phyloP scores from a whole-genome alignment of 2,329 filamentous ascomycete genomes.

The Colletotrichum eremochloae region DNA sequence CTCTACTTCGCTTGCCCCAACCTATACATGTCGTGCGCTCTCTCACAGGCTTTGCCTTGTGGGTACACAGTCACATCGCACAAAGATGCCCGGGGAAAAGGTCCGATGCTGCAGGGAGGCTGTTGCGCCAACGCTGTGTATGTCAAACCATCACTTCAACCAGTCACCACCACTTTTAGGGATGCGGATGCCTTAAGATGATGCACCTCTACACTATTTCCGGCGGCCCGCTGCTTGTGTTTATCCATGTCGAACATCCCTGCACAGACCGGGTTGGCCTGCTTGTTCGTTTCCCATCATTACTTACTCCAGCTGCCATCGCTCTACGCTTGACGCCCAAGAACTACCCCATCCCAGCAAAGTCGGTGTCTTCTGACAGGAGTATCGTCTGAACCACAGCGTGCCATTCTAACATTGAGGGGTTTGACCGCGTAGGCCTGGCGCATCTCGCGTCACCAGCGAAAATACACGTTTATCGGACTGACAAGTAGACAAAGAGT shows the following conservation, averaged over 20 bases:
- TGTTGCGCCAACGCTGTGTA: constrained; percentile 33
- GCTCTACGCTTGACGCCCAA: constrained; percentile 4
- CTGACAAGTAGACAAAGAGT: background rate
- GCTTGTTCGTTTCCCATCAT: constrained; percentile 17
- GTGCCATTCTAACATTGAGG: constrained; percentile 17
- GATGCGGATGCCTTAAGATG: background rate
- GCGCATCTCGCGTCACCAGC: constrained; percentile 38
- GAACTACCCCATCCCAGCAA: constrained; percentile 28
- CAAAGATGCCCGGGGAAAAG: constrained; percentile 41
- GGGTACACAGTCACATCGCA: constrained; percentile 32
- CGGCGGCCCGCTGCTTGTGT: constrained; percentile 22
- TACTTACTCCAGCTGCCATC: constrained; percentile 24
- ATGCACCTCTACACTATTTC: background rate
- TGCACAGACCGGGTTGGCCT: constrained; percentile 25
- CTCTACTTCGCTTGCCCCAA: background rate
- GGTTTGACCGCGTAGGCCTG: background rate
- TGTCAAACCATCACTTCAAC: constrained; percentile 12
- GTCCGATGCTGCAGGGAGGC: constrained; percentile 41
- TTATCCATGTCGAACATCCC: constrained; percentile 11
- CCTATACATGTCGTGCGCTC: constrained; percentile 26
- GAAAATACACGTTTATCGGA: background rate
- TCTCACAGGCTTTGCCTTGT: constrained; percentile 27
- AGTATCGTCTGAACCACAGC: constrained; percentile 26
- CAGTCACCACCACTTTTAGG: constrained; percentile 11
- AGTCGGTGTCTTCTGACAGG: constrained; percentile 12